Conservation (phyloP, 768 basidiomycete genomes). For the Leccinum broughii region DNA sequence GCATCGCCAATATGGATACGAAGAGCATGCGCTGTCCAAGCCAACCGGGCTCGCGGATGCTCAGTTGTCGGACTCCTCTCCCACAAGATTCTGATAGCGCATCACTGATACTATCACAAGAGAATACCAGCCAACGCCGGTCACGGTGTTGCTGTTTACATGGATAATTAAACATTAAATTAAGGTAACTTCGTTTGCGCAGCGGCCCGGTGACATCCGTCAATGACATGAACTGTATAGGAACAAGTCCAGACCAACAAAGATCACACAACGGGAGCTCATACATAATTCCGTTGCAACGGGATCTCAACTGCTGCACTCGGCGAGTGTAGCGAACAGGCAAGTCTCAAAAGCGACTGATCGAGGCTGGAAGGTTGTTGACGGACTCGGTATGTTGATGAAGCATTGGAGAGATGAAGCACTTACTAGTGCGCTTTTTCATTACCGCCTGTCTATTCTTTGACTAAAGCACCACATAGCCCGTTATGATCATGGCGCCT, state of each 20-base stretch:
- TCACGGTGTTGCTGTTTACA: too few relatives aligned
- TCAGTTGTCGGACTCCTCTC: too few relatives aligned
- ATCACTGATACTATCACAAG: too few relatives aligned
- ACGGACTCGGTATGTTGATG: constrained; percentile 85
- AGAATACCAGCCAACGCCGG: too few relatives aligned
- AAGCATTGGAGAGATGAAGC: constrained; percentile 73
- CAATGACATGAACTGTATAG: constrained; percentile 38
- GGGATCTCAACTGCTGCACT: constrained; percentile 86
- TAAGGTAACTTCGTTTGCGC: too few relatives aligned
- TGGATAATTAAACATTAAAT: too few relatives aligned
- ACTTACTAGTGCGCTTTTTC: constrained; percentile 52
- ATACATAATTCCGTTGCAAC: constrained; percentile 97
- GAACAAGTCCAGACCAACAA: constrained; percentile 98
- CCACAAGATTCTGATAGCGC: too few relatives aligned
- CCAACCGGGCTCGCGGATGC: too few relatives aligned
- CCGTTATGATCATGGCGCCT: constrained; percentile 92
- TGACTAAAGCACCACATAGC: constrained; percentile 42
- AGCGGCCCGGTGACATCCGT: too few relatives aligned
- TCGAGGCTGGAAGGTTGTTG: constrained; percentile 87
- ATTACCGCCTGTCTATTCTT: background rate
- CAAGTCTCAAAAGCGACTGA: constrained; percentile 75
- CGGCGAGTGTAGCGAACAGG: constrained; percentile 77
- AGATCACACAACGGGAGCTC: constrained; percentile 96
- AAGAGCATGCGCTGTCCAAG: too few relatives aligned
- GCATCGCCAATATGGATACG: too few relatives aligned